Evolutionary conservation across 1,284 basidiomycete genomes (phyloP), one percentile per base, ranked within the genome.

Genomic region (Fistulina hepatica): DNA sequence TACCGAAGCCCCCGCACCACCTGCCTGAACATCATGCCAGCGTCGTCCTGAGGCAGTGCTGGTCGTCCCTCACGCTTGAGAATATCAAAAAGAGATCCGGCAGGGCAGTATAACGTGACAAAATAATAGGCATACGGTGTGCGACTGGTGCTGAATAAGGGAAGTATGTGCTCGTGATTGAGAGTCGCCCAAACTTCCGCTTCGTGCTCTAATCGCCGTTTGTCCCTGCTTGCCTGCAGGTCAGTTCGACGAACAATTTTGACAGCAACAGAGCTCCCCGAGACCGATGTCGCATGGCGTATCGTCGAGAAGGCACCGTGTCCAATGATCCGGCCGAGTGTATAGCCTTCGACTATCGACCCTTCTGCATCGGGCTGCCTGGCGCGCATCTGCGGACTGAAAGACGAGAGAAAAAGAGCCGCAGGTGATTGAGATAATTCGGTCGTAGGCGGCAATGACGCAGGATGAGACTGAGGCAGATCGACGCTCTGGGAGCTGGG

Each of bases 221-320:
- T 68, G 60, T 44, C 76, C 60, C 7, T 57, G 55, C 41, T 74
- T 67, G 43, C 68, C 67, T 47, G 64, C 61, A 74, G 48, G 42
- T 76, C 71, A 21, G 70, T 59, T 33, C 65, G 66, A 16, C 69
- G 68, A 23, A 92, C 75, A 48, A 91, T 85, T 58, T 92, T 91
- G 56, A 90, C 77, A 3, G 89, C 89, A 21, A 85, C 76, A 4
- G 71, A 60, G 36, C 73, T 75, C 10, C 81, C 82, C n/a, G 72
- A 69, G 6, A 68, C 52, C 9, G 82, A 77, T 11, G 60, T 72
- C 2, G 81, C 91, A 26, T 76, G 73, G 31, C 85, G 67, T 34
- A 97, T 86, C 28, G 76, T 78, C n/a, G 88, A 90, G 55, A 91
- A 91, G 6, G 80, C 86, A 5, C 93, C 92, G 38, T 75, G 69